These are phyloP conservation scores for Pseudozyma hubeiensis DNA, from an alignment of 1,284 basidiomycete species.

Conservation along the genomic window DNA sequence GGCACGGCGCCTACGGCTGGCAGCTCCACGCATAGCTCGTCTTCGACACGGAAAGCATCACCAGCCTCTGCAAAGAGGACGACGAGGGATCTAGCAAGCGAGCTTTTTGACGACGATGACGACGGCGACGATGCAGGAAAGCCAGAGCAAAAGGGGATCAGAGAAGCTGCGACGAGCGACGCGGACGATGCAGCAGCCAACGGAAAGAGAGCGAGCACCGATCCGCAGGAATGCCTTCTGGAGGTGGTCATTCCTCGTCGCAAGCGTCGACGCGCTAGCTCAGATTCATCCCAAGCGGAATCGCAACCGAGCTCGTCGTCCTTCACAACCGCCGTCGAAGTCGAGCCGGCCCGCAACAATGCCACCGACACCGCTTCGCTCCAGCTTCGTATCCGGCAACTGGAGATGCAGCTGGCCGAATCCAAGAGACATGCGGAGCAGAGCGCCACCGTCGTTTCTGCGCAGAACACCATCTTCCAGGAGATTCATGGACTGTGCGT, in stretches of 20 bases:
- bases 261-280: conserved; percentile 27
- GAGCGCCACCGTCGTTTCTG: conserved; percentile 21
- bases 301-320: conserved; percentile 31
- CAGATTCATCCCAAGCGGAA: conserved; percentile 18
- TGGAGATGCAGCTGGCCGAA: conserved; percentile 41
- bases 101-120: conserved; percentile 25
- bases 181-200: not conserved
- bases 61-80: not conserved
- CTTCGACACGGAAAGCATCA: conserved; percentile 3
- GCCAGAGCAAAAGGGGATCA: not conserved
- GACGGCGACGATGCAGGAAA: not conserved
- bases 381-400: conserved; percentile 36
- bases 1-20: not conserved
- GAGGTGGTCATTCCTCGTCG: conserved; percentile 8
- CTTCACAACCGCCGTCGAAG: conserved; percentile 22
- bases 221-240: conserved; percentile 3
- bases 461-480: conserved; percentile 38
- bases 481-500: conserved; percentile 46
- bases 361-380: conserved; percentile 17
- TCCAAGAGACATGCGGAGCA: conserved; percentile 24
- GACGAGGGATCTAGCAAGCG: conserved; percentile 15
- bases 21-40: not conserved
- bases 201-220: not conserved
- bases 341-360: conserved; percentile 8
- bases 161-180: not conserved